Base-by-base conservation (phyloP, 495 filamentous ascomycete species). In the Hyphodiscus hymeniophilus region DNA sequence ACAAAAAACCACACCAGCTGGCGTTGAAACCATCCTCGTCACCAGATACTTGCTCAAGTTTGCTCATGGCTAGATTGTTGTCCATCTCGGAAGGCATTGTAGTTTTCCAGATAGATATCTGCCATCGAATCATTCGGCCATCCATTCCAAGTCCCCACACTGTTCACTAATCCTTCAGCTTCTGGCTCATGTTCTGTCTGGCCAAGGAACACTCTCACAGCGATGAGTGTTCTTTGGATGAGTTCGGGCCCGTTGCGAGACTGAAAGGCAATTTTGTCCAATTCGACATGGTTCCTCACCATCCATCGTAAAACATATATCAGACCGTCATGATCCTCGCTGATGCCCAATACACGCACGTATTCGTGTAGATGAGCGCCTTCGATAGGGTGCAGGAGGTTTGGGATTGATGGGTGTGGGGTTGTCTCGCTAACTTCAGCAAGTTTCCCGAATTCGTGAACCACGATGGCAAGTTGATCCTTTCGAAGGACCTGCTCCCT, bases 271-370 rank as follows among this genome's bases (percentile, higher is more conserved):
- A 45, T 33, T n/a, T 36, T 12, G 1, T 55, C 43, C 11, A 61
- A 28, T 24, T 53, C 58, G 8, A 46, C 30, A 3, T 54, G 15
- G 20, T 58, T 21, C 22, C 42, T 15, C 11, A 46, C 67, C 72
- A 81, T 79, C 76, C 76, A 80, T 23, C 64, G 56, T 17, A 80
- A 56, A 17, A 79, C 54, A 38, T 66, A 65, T 11, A 77, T 45
- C 22, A 81, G 55, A 4, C 69, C 73, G n/a, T 69, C 57, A 34
- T 66, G 65, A 45, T 81, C 76, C 42, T 66, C 63, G 1, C 64
- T 61, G 0, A 69, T 48, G 10, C 76, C 77, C 10, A 80, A 59
- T 15, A 70, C 66, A 50, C 76, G 64, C 26, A 80, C 64, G 56
- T 76, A 77, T 3, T 60, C 63, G 59, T 81, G 76, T 13, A 81